phyloP scores from a whole-genome alignment of 2,329 filamentous ascomycete genomes.

The Coniochaeta ligniaria region DNA sequence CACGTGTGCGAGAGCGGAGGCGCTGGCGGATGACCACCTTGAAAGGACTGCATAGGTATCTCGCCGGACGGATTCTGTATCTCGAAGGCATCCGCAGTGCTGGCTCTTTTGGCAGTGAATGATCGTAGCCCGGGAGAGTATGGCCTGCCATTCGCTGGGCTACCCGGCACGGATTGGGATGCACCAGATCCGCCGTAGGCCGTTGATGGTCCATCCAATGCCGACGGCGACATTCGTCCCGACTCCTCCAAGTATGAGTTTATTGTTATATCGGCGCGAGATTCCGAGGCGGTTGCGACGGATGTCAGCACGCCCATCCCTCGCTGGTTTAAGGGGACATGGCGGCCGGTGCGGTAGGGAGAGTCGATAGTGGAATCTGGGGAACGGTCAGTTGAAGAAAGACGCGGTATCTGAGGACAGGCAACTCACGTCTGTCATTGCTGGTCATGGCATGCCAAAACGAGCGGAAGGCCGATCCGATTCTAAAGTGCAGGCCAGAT shows the following conservation, averaged over 20 bases:
- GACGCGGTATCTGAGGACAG: background rate
- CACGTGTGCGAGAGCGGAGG: constrained; percentile 86
- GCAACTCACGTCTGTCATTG: constrained; percentile 56
- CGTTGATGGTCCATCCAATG: constrained; percentile 45
- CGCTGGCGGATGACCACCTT: constrained; percentile 81
- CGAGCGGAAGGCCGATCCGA: constrained; percentile 70
- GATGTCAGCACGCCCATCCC: constrained; percentile 63
- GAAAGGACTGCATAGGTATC: constrained; percentile 95
- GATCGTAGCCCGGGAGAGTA: constrained; percentile 90
- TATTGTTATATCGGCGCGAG: constrained; percentile 73
- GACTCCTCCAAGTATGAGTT: constrained; percentile 67
- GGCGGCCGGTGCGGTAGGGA: constrained; percentile 82
- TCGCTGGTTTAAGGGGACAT: constrained; percentile 73
- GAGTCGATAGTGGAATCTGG: constrained; percentile 89
- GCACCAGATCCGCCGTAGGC: constrained; percentile 53
- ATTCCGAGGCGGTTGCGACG: constrained; percentile 83
- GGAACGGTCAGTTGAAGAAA: constrained; percentile 11
- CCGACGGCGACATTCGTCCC: constrained; percentile 42
- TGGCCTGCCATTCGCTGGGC: constrained; percentile 57
- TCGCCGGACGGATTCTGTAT: constrained; percentile 64
- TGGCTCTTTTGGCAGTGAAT: constrained; percentile 59
- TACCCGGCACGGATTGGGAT: constrained; percentile 36
- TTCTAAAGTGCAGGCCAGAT: constrained; percentile 30
- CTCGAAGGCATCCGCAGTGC: constrained; percentile 60
- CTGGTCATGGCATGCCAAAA: constrained; percentile 93